Evolutionary conservation across 441 rosid species (phyloP).

Genomic region (Pelargonium myrrhifolium): DNA sequence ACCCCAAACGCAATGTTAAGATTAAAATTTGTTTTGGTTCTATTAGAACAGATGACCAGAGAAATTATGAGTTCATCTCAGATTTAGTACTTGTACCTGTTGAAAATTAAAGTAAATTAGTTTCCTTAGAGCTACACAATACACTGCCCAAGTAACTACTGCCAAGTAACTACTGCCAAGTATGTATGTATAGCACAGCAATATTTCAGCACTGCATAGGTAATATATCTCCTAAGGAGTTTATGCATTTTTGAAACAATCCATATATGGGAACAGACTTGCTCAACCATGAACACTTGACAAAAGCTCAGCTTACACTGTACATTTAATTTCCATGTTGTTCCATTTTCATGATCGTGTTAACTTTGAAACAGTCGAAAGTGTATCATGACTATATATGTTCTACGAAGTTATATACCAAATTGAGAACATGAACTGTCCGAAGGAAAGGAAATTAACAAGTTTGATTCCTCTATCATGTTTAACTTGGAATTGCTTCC

Average conservation of each 20-base stretch:
- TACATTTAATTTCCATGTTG: no score
- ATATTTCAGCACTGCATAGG: neutral
- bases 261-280: no score
- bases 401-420: neutral
- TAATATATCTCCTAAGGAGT: neutral
- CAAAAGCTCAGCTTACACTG: no score
- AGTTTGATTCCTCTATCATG: neutral
- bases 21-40: no score
- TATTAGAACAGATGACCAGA: no score
- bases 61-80: no score
- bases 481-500: neutral
- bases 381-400: neutral
- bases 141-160: neutral
- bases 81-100: conserved; percentile 26
- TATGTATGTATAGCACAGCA: neutral
- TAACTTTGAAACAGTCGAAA: neutral
- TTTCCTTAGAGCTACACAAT: neutral
- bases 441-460: neutral
- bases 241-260: no score
- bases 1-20: no score
- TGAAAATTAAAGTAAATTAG: conserved; percentile 16
- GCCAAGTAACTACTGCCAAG: no score
- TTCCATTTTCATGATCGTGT: no score
- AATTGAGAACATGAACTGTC: neutral
- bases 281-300: no score